These are phyloP conservation scores for Agapanthus africanus DNA, from an alignment of 106 monocot species.

Conservation along the genomic window DNA sequence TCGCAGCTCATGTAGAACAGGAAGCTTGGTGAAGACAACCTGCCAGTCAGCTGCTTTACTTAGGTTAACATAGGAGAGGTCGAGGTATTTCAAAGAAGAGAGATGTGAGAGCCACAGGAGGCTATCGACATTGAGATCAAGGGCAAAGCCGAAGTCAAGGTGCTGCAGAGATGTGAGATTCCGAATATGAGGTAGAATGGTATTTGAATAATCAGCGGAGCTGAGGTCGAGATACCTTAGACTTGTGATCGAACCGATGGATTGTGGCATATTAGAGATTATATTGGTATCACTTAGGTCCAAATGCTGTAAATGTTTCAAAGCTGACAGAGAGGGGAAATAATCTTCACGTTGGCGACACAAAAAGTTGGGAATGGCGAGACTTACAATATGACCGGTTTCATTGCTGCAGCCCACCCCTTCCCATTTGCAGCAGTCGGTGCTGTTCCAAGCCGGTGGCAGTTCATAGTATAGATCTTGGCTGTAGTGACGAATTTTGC, in stretches of 20 bases:
- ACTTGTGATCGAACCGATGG: conserved; percentile 20
- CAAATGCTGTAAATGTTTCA: conserved; percentile 21
- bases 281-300: conserved; percentile 31
- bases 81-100: conserved; percentile 13
- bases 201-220: background rate
- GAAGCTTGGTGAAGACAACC: conserved; percentile 1
- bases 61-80: background rate
- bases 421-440: conserved; percentile 36
- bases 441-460: conserved; percentile 27
- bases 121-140: background rate
- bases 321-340: background rate
- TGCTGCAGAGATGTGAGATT: conserved; percentile 19
- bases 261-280: conserved; percentile 10
- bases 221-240: conserved; percentile 28
- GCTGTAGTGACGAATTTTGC: too few relatives aligned
- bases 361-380: conserved; percentile 14
- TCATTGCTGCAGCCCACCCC: conserved; percentile 28
- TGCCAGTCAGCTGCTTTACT: background rate
- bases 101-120: conserved; percentile 10
- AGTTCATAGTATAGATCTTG: conserved; percentile 4
- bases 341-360: too few relatives aligned
- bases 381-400: conserved; percentile 21
- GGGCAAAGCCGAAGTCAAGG: background rate
- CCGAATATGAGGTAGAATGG: conserved; percentile 10
- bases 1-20: background rate